Evolutionary conservation across 306 rosid species (phyloP).

Genomic region (Gastrolobium villosum): DNA sequence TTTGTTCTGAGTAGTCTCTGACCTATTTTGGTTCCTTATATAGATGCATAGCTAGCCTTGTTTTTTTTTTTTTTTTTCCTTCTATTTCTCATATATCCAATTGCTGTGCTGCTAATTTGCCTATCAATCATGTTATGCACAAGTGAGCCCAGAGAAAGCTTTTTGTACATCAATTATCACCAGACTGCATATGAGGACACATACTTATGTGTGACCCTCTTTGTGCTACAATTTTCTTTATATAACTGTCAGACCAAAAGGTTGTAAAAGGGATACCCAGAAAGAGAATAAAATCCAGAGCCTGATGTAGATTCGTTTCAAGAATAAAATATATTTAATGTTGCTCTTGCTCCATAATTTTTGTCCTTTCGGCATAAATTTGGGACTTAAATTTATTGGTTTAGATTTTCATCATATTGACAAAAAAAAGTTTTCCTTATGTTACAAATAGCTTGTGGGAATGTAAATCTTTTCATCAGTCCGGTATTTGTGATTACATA

Average conservation of each 20-base stretch:
- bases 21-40: slow-evolving; percentile 44
- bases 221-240: slow-evolving; percentile 50
- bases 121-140: slow-evolving; percentile 47
- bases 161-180: slow-evolving; percentile 59
- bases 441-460: too few species aligned
- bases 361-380: not conserved
- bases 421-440: too few species aligned
- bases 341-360: not conserved
- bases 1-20: slow-evolving; percentile 46
- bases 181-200: slow-evolving; percentile 47
- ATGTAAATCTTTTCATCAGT: too few species aligned
- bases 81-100: slow-evolving; percentile 34
- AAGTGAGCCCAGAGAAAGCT: slow-evolving; percentile 43
- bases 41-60: slow-evolving; percentile 41
- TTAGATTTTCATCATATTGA: not conserved
- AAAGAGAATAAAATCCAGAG: slow-evolving; percentile 29
- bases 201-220: slow-evolving; percentile 42
- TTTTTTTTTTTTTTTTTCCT: slow-evolving; percentile 38
- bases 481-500: too few species aligned
- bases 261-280: slow-evolving; percentile 41
- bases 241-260: slow-evolving; percentile 51
- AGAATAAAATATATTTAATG: not conserved
- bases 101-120: slow-evolving; percentile 38
- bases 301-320: not conserved
- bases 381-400: not conserved